Evolutionary conservation across 2,329 filamentous ascomycete species (phyloP), one percentile per base, ranked within the genome.

Genomic region (Aspergillus neoniger): DNA sequence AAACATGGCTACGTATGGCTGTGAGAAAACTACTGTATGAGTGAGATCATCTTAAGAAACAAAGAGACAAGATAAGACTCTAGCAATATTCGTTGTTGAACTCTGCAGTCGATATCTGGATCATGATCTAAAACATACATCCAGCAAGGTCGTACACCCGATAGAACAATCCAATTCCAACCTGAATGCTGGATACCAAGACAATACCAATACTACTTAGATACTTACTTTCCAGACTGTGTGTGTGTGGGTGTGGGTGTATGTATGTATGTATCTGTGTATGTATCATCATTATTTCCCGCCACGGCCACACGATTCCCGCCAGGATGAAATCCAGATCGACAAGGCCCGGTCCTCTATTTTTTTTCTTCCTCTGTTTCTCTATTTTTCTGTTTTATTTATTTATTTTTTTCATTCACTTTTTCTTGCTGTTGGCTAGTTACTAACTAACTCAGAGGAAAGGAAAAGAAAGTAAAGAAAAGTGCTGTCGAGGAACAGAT

Each of bases 281-380:
- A 14, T 36, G 32, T 36, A 36, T 14, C 12, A 36, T 36, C 32
- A 23, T 41, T 53, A 41, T 30, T 30, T 55, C 48, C 54, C 55
- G 44, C 56, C 59, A 61, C 54, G 53, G 44, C 60, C 63, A 57
- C 57, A 47, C 56, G 52, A 64, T 58, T 36, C 55, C 48, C 58
- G 52, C 43, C 50, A 39, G 21, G 32, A 36, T 36, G 32, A 61
- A 63, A 62, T 58, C 51, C 60, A 62, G 63, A 61, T 65, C 60
- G 63, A 58, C 57, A 52, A 61, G 44, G 25, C 39, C 54, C 43
- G 38, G 57, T 58, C 49, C 28, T 54, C 32, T 17, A 28, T 36
- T 14, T 36, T 36, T 36, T 2, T 4, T 25, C 4, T 28, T 50
- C 19, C 14, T n/a, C 23, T n/a, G 28, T 17, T 21, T 28, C 6